These are phyloP conservation scores for Mytilinidion resinicola DNA, from an alignment of 495 filamentous ascomycete species.

Conservation along the genomic window DNA sequence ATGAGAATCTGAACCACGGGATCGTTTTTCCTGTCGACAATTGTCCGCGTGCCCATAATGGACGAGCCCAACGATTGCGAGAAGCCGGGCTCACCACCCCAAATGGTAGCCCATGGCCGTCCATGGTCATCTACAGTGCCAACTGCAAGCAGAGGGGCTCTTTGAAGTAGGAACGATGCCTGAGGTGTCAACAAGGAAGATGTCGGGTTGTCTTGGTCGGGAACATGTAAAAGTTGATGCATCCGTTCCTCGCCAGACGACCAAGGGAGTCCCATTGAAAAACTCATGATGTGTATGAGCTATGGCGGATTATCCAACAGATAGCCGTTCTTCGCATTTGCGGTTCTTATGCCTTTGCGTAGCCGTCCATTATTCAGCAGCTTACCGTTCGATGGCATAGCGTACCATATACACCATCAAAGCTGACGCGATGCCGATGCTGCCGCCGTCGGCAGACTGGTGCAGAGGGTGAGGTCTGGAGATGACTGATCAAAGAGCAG, in stretches of 20 bases:
- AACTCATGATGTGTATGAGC: constrained; percentile 34
- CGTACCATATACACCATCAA: too few species aligned
- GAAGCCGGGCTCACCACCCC: constrained; percentile 66
- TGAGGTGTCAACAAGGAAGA: constrained; percentile 47
- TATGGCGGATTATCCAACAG: neutral
- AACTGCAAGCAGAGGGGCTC: constrained; percentile 61
- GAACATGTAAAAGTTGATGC: constrained; percentile 43
- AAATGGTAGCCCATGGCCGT: constrained; percentile 66
- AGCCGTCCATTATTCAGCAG: too few species aligned
- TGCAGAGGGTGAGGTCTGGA: too few species aligned
- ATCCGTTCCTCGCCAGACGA: constrained; percentile 49
- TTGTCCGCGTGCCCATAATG: constrained; percentile 53
- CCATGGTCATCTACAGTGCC: constrained; percentile 58
- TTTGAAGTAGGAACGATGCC: constrained; percentile 48
- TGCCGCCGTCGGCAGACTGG: too few species aligned
- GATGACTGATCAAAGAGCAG: too few species aligned
- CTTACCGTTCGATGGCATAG: too few species aligned
- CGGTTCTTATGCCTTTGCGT: too few species aligned
- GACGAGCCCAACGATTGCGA: constrained; percentile 49
- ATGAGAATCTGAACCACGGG: constrained; percentile 57
- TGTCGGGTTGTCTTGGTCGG: constrained; percentile 54
- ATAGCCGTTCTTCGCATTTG: too few species aligned
- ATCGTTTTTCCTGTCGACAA: constrained; percentile 54
- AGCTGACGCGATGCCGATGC: too few species aligned
- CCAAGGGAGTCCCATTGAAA: constrained; percentile 42